Base-by-base conservation (phyloP, 257 asterid genomes). In the Echites panduratus region DNA sequence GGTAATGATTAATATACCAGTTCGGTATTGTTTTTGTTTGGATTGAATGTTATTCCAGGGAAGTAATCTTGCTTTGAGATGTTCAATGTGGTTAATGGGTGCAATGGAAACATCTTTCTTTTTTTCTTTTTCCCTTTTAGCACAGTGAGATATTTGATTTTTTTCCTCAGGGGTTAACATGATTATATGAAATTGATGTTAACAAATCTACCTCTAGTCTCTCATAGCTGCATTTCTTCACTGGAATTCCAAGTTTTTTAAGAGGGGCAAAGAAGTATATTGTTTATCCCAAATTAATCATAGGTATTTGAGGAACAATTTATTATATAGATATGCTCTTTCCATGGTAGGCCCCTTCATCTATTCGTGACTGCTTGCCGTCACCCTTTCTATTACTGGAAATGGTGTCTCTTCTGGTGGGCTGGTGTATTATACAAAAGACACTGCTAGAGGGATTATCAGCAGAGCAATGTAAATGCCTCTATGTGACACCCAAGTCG, bases 1-100 rank as follows among this genome's bases (percentile, higher is more conserved):
- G 95, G 96, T 87, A 71, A 64, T 45, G 64, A 48, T 77, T 73
- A 3, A 70, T n/a, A 11, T 75, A 52, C 2, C 65, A 41, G 65
- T 48, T 24, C 49, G 59, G 77, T 71, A 38, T 66, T 66, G 59
- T 52, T 73, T 75, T 35, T 75, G 44, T 6, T 63, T 43, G 24
- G 41, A n/a, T 19, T 20, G 43, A 13, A 9, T 40, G 56, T 29
- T 11, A 9, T 45, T 53, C 40, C 56, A 62, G 27, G 10, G 19
- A 67, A 47, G 48, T 32, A 32, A 1, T 32, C 38, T 32, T 32
- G 38, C 38, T 32, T 32, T 32, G 38, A 32, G 38, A 32, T 26
- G 65, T 9, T 24, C 38, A 0, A 26, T 3, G 20, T 49, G 4
- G 54, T 13, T 4, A 24, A 56, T 56, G 35, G 12, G 63, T 8